Percentiles rank a stretch among this genome's conserved stretches.
Conservation (phyloP, 2,329 filamentous ascomycete genomes). For the Meredithiella fracta region DNA sequence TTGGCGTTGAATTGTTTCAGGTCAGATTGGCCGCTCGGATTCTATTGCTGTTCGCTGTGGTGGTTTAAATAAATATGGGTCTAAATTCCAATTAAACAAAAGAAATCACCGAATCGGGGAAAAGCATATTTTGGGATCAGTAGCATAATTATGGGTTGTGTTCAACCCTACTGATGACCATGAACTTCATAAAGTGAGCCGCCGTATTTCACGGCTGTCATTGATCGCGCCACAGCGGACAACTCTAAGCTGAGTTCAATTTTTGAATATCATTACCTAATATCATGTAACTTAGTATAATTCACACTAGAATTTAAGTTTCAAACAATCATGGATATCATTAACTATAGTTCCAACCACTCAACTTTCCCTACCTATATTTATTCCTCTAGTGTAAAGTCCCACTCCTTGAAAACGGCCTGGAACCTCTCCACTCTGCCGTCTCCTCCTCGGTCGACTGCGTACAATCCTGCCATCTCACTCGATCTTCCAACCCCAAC, state of each 20-base stretch:
- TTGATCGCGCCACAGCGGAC: no score
- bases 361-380: not conserved
- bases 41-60: not conserved
- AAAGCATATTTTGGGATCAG: no score
- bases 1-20: conserved; percentile 3
- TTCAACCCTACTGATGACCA: not conserved
- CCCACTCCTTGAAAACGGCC: conserved; percentile 65
- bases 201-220: no score
- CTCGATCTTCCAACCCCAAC: conserved; percentile 59
- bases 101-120: no score
- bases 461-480: conserved; percentile 69
- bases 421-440: conserved; percentile 66
- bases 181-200: no score
- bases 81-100: not conserved
- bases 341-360: not conserved
- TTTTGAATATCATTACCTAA: not conserved
- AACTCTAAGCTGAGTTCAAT: no score
- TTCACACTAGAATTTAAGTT: no score
- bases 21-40: conserved; percentile 7
- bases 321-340: not conserved
- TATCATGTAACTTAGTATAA: no score
- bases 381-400: conserved; percentile 45
- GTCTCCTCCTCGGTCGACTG: conserved; percentile 67
- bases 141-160: not conserved
- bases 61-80: not conserved